Percentiles rank a stretch among this genome's conserved stretches.
phyloP scores from a whole-genome alignment of 805 yeast species.

The Zygoascus tannicola region DNA sequence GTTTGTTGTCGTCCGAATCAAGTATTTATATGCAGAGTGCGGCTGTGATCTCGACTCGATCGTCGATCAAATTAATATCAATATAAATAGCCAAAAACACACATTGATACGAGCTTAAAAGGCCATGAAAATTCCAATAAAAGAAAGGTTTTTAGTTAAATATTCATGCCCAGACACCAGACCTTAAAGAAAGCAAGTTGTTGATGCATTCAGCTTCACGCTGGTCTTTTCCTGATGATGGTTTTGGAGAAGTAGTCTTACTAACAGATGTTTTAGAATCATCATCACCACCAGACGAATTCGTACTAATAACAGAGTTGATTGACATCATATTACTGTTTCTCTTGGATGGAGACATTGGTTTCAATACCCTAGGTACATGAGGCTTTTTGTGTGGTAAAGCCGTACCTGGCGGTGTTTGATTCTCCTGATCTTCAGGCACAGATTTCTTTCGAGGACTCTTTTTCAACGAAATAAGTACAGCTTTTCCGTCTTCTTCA shows the following conservation, averaged over 20 bases:
- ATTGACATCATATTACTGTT: conserved; percentile 3
- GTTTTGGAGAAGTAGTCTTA: conserved; percentile 2
- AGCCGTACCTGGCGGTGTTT: neutral
- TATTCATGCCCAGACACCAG: neutral
- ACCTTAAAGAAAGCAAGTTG: conserved; percentile 24
- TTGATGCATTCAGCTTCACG: conserved; percentile 29
- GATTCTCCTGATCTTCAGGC: neutral
- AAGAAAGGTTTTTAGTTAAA: too few relatives aligned
- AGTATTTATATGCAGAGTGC: too few relatives aligned
- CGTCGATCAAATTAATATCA: too few relatives aligned
- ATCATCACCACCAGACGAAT: too few relatives aligned
- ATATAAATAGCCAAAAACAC: too few relatives aligned
- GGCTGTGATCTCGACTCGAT: too few relatives aligned
- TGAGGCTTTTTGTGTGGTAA: conserved; percentile 1
- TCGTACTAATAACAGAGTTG: neutral
- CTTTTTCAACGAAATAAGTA: conserved; percentile 20
- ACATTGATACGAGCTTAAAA: too few relatives aligned
- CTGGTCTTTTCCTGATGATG: conserved; percentile 7
- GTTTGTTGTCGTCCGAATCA: too few relatives aligned
- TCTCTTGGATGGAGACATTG: neutral
- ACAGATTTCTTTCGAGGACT: neutral
- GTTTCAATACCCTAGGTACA: conserved; percentile 10
- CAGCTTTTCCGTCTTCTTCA: conserved; percentile 31
- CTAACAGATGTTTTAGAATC: neutral
- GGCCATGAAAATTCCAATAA: too few relatives aligned